phyloP scores from a whole-genome alignment of 1,284 basidiomycete species.

The Heterobasidion parviporum region DNA sequence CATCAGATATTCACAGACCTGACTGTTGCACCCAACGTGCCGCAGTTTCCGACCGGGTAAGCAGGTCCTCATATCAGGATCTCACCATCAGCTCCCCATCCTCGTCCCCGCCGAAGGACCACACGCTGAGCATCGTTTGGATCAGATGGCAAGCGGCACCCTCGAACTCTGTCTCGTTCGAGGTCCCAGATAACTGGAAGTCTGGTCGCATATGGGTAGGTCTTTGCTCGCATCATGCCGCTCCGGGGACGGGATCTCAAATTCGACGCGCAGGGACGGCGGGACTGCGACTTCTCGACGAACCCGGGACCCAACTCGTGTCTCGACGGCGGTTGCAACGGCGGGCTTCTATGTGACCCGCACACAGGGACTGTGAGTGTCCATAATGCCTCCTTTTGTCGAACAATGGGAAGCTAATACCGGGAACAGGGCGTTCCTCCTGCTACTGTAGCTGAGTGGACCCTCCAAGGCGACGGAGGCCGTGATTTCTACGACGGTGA shows the following conservation, averaged over 20 bases:
- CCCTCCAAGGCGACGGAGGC: constrained; percentile 21
- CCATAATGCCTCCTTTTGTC: neutral
- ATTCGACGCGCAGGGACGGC: constrained; percentile 24
- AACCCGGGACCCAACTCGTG: constrained; percentile 36
- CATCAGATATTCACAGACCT: constrained; percentile 12
- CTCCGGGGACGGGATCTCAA: neutral
- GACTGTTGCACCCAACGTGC: constrained; percentile 3
- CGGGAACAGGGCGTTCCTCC: constrained; percentile 31
- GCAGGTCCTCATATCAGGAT: neutral
- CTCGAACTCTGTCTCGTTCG: constrained; percentile 10
- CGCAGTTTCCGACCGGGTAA: constrained; percentile 10
- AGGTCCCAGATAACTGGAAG: constrained; percentile 19
- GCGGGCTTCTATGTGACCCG: constrained; percentile 35
- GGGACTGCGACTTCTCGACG: constrained; percentile 34
- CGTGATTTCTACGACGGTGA: constrained; percentile 34
- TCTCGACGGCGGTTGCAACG: constrained; percentile 36
- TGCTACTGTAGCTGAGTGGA: constrained; percentile 36
- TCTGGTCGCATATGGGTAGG: constrained; percentile 18
- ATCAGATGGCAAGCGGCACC: constrained; percentile 16
- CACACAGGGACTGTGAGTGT: constrained; percentile 27
- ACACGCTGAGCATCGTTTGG: neutral
- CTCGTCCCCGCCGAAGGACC: neutral
- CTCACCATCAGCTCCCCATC: neutral
- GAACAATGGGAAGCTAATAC: neutral
- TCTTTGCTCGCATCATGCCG: neutral